phyloP scores from a whole-genome alignment of 805 yeast species.

The Scheffersomyces amazonensis region DNA sequence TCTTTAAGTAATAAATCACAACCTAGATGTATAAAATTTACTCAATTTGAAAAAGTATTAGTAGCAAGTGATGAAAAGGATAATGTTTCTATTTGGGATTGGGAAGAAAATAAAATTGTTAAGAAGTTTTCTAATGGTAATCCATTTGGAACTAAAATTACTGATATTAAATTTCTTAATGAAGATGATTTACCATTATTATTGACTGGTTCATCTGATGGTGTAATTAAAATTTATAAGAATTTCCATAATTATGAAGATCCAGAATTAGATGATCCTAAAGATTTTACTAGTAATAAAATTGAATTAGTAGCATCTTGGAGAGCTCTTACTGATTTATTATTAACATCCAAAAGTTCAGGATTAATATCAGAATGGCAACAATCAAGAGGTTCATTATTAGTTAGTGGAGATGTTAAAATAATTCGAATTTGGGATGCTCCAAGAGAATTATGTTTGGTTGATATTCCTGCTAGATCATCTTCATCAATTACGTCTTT shows the following conservation, averaged over 20 bases:
- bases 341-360: constrained; percentile 74
- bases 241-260: constrained; percentile 53
- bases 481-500: constrained; percentile 83
- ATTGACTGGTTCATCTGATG: constrained; percentile 89
- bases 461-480: constrained; percentile 88
- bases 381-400: constrained; percentile 85
- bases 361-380: constrained; percentile 95
- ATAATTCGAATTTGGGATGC: constrained; percentile 96
- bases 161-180: constrained; percentile 81
- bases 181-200: constrained; percentile 89
- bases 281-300: constrained; percentile 24
- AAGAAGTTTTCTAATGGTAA: constrained; percentile 78
- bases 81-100: constrained; percentile 82
- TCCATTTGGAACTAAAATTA: constrained; percentile 83
- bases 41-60: constrained; percentile 86
- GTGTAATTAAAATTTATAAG: constrained; percentile 84
- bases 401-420: constrained; percentile 94
- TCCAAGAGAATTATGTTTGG: constrained; percentile 81
- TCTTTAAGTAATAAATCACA: constrained; percentile 71
- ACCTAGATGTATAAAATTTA: constrained; percentile 73
- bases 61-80: constrained; percentile 83
- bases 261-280: constrained; percentile 14
- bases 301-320: constrained; percentile 78
- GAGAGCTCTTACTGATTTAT: constrained; percentile 87
- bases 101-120: constrained; percentile 60